Evolutionary conservation across 257 asterid species (phyloP).

Genomic region (Solanum bukasovii): DNA sequence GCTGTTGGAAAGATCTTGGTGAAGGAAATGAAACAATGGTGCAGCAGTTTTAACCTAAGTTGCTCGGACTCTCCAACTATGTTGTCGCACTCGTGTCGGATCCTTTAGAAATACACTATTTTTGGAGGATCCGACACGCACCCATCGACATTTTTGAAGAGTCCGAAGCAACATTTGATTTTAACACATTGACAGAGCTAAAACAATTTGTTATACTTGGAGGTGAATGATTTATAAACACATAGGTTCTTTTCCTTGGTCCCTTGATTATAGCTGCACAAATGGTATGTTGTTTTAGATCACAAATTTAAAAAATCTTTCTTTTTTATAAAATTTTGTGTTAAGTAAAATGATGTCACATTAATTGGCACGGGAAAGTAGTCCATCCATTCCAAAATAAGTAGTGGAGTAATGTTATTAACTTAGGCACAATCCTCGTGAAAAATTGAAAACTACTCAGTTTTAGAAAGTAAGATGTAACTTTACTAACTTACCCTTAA

Average conservation of each 20-base stretch:
- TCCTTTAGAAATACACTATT: too few relatives aligned
- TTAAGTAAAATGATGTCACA: not conserved
- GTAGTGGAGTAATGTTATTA: not conserved
- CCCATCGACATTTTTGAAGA: too few relatives aligned
- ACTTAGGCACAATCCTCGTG: not conserved
- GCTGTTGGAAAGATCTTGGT: not conserved
- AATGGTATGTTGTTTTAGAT: not conserved
- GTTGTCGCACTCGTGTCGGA: too few relatives aligned
- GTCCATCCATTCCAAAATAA: not conserved
- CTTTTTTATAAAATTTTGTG: not conserved
- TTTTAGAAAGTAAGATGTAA: not conserved
- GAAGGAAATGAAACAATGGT: not conserved
- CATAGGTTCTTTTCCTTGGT: not conserved
- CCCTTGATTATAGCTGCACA: not conserved
- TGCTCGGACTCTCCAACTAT: too few relatives aligned
- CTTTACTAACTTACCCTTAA: not conserved
- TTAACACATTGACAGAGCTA: not conserved
- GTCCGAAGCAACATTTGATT: too few relatives aligned
- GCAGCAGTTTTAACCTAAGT: not conserved
- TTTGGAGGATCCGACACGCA: too few relatives aligned
- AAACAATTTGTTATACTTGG: not conserved
- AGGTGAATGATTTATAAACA: not conserved
- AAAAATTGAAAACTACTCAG: too few relatives aligned
- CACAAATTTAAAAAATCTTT: not conserved
- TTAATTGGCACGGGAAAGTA: not conserved